Percentiles rank a stretch among this genome's conserved stretches.
Evolutionary conservation across 768 basidiomycete genomes (phyloP).

Genomic region (Lentinula lateritia): DNA sequence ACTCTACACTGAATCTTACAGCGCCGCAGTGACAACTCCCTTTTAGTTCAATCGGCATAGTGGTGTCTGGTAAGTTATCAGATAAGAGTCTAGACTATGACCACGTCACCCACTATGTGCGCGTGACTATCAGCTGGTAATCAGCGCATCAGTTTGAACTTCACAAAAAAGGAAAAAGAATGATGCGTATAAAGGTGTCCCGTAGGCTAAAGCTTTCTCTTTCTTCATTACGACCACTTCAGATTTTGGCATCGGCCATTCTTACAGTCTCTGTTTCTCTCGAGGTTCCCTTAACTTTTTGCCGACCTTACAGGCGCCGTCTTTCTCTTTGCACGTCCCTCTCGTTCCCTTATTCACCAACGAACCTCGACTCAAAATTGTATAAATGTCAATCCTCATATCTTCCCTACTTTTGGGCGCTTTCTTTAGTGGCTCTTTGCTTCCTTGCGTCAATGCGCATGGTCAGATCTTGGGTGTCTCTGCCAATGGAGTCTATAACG

Average conservation of each 20-base stretch:
- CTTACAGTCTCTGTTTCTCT: not conserved
- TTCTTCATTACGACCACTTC: not conserved
- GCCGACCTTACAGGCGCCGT: not conserved
- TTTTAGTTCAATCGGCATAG: conserved; percentile 57
- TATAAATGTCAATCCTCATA: not conserved
- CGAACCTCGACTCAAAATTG: not conserved
- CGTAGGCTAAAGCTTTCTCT: not conserved
- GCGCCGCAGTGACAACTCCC: conserved; percentile 53
- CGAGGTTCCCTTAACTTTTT: not conserved
- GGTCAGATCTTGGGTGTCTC: conserved; percentile 15
- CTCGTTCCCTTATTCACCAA: not conserved
- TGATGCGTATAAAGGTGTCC: not conserved
- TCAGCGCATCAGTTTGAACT: not conserved
- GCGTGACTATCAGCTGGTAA: not conserved
- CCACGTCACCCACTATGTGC: not conserved
- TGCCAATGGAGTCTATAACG: conserved; percentile 9
- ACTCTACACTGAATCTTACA: conserved; percentile 39
- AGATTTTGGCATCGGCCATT: not conserved
- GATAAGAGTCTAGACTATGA: not conserved
- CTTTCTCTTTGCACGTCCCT: not conserved
- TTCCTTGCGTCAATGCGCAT: conserved; percentile 12
- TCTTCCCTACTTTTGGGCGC: not conserved
- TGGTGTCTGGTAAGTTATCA: not conserved
- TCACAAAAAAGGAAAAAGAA: not conserved
- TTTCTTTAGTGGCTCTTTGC: not conserved